Evolutionary conservation across 2,329 filamentous ascomycete species (phyloP).

Genomic region (Xylariaceae sp.): DNA sequence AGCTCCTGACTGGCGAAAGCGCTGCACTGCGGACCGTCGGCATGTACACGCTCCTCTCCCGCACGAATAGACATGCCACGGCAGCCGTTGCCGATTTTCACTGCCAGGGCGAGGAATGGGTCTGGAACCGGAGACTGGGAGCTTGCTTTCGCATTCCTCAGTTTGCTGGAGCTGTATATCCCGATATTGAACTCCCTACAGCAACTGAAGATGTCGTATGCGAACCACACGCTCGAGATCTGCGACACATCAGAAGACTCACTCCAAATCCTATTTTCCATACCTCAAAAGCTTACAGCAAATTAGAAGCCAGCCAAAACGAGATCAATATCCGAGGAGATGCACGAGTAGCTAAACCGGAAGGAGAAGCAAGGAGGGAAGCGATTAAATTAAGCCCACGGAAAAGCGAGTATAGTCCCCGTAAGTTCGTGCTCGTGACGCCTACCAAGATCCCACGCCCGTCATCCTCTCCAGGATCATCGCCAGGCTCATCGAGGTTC

Average conservation of each 20-base stretch:
- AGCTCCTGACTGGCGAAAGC: constrained; percentile 11
- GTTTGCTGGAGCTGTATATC: constrained; percentile 27
- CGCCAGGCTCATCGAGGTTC: constrained; percentile 3
- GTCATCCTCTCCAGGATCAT: neutral
- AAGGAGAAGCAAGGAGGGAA: neutral
- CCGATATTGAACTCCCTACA: constrained; percentile 24
- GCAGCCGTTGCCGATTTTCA: constrained; percentile 29
- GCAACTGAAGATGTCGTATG: constrained; percentile 24
- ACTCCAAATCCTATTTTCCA: too few relatives aligned
- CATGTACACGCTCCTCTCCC: constrained; percentile 9
- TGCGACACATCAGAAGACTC: too few relatives aligned
- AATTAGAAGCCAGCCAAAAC: neutral
- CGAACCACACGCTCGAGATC: constrained; percentile 17
- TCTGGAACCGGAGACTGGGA: constrained; percentile 26
- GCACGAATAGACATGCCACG: constrained; percentile 18
- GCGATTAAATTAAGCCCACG: neutral
- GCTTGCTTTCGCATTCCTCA: constrained; percentile 30
- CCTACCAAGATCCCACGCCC: constrained; percentile 9
- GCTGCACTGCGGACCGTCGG: constrained; percentile 14
- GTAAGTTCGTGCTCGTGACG: constrained; percentile 5
- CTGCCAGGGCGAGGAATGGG: constrained; percentile 20
- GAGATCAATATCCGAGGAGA: too few relatives aligned
- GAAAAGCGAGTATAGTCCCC: constrained; percentile 5
- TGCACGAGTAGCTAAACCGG: constrained; percentile 1
- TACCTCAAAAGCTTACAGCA: neutral